Base-by-base conservation (phyloP, 1,139 yeast genomes). In the Yarrowia galli region DNA sequence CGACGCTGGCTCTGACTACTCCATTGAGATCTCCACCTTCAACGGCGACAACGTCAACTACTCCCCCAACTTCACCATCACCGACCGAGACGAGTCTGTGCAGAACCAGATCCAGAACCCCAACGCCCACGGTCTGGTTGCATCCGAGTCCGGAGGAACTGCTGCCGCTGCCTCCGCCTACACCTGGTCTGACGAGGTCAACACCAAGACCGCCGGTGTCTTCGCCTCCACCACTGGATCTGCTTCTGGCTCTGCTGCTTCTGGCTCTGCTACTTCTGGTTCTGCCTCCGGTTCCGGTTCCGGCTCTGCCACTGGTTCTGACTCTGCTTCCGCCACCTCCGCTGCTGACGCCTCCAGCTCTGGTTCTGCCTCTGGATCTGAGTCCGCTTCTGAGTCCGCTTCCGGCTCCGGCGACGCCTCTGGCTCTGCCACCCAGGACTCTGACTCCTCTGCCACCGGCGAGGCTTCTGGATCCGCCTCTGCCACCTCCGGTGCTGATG, bases 61-160 rank as follows among this genome's bases (percentile, higher is more conserved):
- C 77, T 75, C 81, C 53, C 75, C 79, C 54, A 68, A 70, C 70
- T 77, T 79, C 73, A 68, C 73, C 58, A 75, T 79, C 67, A 67
- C 68, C 51, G 72, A 71, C 56, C 67, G 68, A 64, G 68, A 51
- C 43, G 68, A 49, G 67, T 60, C 60, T 56, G 42, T 67, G 64
- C 51, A 22, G 58, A 43, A 53, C 66, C 60, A 42, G 67, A 35
- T 32, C 69, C 67, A 42, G 64, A 23, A 58, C 70, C 45, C 65
- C 61, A 45, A 69, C 32, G 66, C 66, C 46, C 66, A 71, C 35
- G 51, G 69, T 48, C 63, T 70, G 38, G 28, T 71, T 28, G 48
- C 73, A n/a, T 54, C 75, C 49, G 70, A 71, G 67, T 71, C 71
- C 68, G 72, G 72, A 45, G 69, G 68, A 23, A 71, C 75, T 49